Base-by-base conservation (phyloP, 1,139 yeast genomes). In the Spencermartinsiella ligniputridi region DNA sequence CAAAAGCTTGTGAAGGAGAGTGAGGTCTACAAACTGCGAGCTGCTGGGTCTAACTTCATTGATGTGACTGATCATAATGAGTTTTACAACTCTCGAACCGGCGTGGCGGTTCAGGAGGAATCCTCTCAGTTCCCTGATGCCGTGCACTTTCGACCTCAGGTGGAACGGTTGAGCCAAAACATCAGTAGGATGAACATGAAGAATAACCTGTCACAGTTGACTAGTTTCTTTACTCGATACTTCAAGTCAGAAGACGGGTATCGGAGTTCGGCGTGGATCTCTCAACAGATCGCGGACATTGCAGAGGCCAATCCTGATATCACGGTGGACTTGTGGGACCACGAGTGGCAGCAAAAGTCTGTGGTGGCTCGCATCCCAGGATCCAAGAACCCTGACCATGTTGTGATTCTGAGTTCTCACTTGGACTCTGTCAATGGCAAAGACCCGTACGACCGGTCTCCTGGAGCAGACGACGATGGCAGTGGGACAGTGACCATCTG, bases 391-490 rank as follows among this genome's bases (percentile, higher is more conserved):
- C 58, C 65, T n/a, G 69, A 66, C 30, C 58, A 66, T 33, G 67
- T 75, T 20, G 82, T 89, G 2, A 78, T 89, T 15, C 76, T 89
- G 24, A 96, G 96, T 0, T 83, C 95, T 21, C 97, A 90, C 65
- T 85, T 83, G 59, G 97, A 90, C 61, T 83, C 95, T 2, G 74
- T 80, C 48, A 88, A 87, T 84, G 39, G 72, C 84, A 47, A 95
- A 95, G 17, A 71, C 69, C 41, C 50, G 79, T 16, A 60, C 83
- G 54, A 74, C 78, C 38, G 88, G 13, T 86, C 96, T 0, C 97
- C 97, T 1, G 97, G 97, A 4, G 97, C 96, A 2, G 97, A 90
- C 62, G 97, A 90, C 58, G 87, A 89, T 62, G 95, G 95, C 0
- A 80, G 92, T 2, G 97, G 97, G 5, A 81, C 90, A 2, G 81